Conservation (phyloP, 257 asterid species). For the Coffea canephora region DNA sequence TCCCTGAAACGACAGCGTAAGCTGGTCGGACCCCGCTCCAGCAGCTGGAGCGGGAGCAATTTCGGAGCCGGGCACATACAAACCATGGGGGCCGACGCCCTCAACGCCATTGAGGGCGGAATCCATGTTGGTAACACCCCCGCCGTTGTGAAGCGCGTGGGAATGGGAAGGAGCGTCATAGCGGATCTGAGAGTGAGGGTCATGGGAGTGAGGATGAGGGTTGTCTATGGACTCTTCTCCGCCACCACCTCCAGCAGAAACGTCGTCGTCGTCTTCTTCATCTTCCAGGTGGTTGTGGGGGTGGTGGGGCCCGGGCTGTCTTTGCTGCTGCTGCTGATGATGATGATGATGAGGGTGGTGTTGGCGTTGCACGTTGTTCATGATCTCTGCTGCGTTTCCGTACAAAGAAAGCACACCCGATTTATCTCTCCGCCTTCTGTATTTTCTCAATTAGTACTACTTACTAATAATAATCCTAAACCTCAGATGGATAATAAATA, state of each 20-base stretch:
- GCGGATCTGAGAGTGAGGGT: slow-evolving; percentile 49
- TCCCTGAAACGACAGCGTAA: slow-evolving; percentile 93
- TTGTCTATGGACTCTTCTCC: slow-evolving; percentile 46
- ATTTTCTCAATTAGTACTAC: no score
- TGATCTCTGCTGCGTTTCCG: slow-evolving; percentile 19
- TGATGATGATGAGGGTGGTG: slow-evolving; percentile 24
- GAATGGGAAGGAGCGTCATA: slow-evolving; percentile 60
- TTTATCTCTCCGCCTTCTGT: background rate
- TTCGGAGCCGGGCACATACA: slow-evolving; percentile 47
- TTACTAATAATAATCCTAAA: no score
- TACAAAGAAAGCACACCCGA: background rate
- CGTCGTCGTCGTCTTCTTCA: slow-evolving; percentile 45
- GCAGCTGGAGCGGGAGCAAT: slow-evolving; percentile 38
- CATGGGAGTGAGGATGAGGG: slow-evolving; percentile 18
- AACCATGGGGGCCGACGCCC: slow-evolving; percentile 41
- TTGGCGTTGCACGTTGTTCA: slow-evolving; percentile 54
- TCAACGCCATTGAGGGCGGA: slow-evolving; percentile 42
- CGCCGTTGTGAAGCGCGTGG: slow-evolving; percentile 52
- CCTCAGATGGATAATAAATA: no score
- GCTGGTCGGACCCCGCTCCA: slow-evolving; percentile 82
- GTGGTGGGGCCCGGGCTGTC: slow-evolving; percentile 23
- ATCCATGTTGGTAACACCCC: slow-evolving; percentile 19
- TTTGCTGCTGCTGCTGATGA: slow-evolving; percentile 9
- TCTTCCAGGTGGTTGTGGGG: slow-evolving; percentile 42
- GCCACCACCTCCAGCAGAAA: slow-evolving; percentile 16